Base-by-base conservation (phyloP, 2,329 filamentous ascomycete genomes). In the Phialemoniopsis sp. region DNA sequence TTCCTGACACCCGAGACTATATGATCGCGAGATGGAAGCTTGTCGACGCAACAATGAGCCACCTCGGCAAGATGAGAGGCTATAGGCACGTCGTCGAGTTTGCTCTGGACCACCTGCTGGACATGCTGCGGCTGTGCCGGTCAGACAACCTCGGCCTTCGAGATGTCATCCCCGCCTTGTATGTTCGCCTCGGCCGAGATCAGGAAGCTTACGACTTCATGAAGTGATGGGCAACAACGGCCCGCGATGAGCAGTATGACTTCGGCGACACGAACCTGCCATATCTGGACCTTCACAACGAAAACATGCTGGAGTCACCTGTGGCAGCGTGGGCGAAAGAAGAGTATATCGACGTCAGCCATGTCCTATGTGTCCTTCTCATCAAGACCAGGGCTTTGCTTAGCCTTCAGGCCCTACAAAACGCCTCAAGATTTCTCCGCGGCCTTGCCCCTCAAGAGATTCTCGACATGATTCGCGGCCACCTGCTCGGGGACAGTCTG, bases 161-260 rank as follows among this genome's bases (percentile, higher is more conserved):
- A 1, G 32, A 62, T 14, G 15, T 67, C 0, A 42, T 70, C 0
- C 72, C 74, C 0, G 44, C 49, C 1, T 32, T 71, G 9, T 59
- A 67, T 39, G 48, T 79, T 13, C 64, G 71, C 3, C 57, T 78
- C 7, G 61, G 62, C 15, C 56, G 51, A 32, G 72, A 78, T 40
- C 71, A 77, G 47, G 69, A 72, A n/a, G 66, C 61, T 47, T 72
- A 72, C 43, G 64, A 70, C 39, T 68, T 69, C 29, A 34, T 62
- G 4, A 66, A 59, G 47, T 62, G 59, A 55, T 60, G 53, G 41
- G 54, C 47, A 0, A 54, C 47, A 0, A 42, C 35, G 2, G 45
- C 46, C 2, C 4, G 30, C 0, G 15, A 51, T 4, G 21, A 34
- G 9, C 15, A 56, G 30, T 67, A 67, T 37, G 57, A 68, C 36